Percentiles rank a stretch among this genome's conserved stretches.
Conservation (phyloP, 148 eudicot species). For the Silene conica region DNA sequence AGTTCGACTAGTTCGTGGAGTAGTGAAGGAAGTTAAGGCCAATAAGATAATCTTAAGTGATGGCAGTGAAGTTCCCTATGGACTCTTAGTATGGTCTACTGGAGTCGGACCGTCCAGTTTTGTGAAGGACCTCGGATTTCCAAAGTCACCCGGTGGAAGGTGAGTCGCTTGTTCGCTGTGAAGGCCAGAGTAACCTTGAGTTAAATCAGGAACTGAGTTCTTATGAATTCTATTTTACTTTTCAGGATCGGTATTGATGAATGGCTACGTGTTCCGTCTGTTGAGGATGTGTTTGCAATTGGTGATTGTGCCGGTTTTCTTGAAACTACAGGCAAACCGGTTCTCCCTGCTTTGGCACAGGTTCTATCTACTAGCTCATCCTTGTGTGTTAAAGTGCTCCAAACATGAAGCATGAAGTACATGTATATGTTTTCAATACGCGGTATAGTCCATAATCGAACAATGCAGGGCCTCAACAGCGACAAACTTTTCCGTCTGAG, state of each 20-base stretch:
- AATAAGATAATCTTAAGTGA: constrained; percentile 74
- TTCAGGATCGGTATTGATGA: constrained; percentile 87
- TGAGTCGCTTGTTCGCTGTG: constrained; percentile 19
- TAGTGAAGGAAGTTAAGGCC: constrained; percentile 82
- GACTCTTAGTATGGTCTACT: constrained; percentile 94
- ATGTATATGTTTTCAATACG: too few species aligned
- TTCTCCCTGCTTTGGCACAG: constrained; percentile 98
- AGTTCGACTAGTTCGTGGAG: constrained; percentile 84
- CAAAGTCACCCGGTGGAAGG: constrained; percentile 94
- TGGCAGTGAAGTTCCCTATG: constrained; percentile 84
- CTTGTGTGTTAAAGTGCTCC: neutral
- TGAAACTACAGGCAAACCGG: constrained; percentile 82
- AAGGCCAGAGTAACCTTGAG: too few species aligned
- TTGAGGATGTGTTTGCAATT: constrained; percentile 71
- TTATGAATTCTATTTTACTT: neutral
- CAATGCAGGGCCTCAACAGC: too few species aligned
- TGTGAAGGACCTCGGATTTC: constrained; percentile 54
- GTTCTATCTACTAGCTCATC: constrained; percentile 25
- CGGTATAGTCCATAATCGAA: too few species aligned
- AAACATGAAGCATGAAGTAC: neutral
- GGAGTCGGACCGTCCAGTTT: constrained; percentile 94
- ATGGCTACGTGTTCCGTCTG: constrained; percentile 82
- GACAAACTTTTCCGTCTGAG: too few species aligned
- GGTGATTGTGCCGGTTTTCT: constrained; percentile 96
- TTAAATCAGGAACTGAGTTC: neutral